Evolutionary conservation across 2,329 filamentous ascomycete genomes (phyloP), one percentile per base, ranked within the genome.

Genomic region (Fusarium sp.): DNA sequence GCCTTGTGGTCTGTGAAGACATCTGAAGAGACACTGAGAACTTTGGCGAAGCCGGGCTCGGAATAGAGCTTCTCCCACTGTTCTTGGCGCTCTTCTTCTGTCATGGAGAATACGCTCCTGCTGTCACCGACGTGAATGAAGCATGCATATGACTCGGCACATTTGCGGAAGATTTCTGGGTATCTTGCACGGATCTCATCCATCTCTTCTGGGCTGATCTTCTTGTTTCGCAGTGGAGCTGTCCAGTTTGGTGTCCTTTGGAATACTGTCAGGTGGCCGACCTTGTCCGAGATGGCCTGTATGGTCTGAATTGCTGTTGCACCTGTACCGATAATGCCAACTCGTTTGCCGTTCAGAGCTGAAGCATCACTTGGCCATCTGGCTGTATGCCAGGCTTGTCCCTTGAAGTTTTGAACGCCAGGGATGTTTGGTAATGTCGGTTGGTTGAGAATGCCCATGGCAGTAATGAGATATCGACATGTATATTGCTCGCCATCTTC

Each of bases 221-320:
- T 70, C 6, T 31, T 41, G n/a, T 75, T 74, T 33, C 69, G 76
- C 8, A 75, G 82, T 70, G 57, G 72, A 2, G 73, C 48, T 9
- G 72, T 64, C 55, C 63, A 76, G 27, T 76, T 76, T 4, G 73
- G 73, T 4, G 68, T 73, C 10, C 73, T 56, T 48, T 76, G 73
- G 15, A 76, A 76, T 4, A 76, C 63, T 3, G 73, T 60, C 2
- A 75, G 35, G 10, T 73, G 63, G 2, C 60, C 57, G 7, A 68
- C 73, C 14, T 60, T 57, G 14, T 64, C 68, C 0, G 68, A 73
- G 19, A 75, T 62, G 10, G 74, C 73, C 27, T 75, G 73, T 18
- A 75, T 67, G 0, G 71, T 61, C 9, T 75, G 73, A 5, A 75
- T 73, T 1, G 73, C 73, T 2, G 73, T 76, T 2, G 72, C 70